phyloP scores from a whole-genome alignment of 768 basidiomycete species.

The Boletus sp. region DNA sequence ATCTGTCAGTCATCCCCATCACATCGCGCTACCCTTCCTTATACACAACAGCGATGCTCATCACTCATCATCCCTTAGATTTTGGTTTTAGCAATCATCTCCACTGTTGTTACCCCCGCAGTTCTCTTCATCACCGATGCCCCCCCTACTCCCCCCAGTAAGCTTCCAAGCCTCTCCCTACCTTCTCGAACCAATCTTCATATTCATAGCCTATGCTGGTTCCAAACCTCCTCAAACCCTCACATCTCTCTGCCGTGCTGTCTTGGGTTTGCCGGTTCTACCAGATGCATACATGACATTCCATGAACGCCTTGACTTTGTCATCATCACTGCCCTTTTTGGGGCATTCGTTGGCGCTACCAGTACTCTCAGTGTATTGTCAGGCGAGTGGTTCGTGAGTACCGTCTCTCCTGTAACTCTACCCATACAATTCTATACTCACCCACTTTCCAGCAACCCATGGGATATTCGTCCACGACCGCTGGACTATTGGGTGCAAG shows the following conservation, averaged over 20 bases:
- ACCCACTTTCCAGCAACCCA: constrained; percentile 50
- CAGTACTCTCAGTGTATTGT: constrained; percentile 64
- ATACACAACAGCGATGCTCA: not conserved
- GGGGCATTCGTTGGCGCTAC: constrained; percentile 64
- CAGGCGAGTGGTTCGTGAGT: constrained; percentile 66
- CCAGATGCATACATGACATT: constrained; percentile 54
- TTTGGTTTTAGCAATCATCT: constrained; percentile 68
- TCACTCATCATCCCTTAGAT: constrained; percentile 41
- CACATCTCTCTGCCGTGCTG: constrained; percentile 49
- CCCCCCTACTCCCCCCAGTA: constrained; percentile 82
- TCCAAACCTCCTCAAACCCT: constrained; percentile 58
- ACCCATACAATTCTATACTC: not conserved
- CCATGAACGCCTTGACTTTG: constrained; percentile 71
- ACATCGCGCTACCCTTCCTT: not conserved
- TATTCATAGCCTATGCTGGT: constrained; percentile 59
- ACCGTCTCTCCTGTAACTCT: not conserved
- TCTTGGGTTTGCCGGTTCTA: constrained; percentile 44
- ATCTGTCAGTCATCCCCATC: constrained; percentile 49
- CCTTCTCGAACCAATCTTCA: not conserved
- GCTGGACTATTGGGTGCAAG: constrained; percentile 71
- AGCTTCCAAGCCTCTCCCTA: constrained; percentile 8
- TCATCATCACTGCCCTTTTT: constrained; percentile 57
- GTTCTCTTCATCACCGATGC: constrained; percentile 55
- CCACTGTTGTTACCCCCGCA: constrained; percentile 58
- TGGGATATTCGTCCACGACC: constrained; percentile 65